Evolutionary conservation across 495 filamentous ascomycete genomes (phyloP).

Genomic region (Bathelium albidoporum): DNA sequence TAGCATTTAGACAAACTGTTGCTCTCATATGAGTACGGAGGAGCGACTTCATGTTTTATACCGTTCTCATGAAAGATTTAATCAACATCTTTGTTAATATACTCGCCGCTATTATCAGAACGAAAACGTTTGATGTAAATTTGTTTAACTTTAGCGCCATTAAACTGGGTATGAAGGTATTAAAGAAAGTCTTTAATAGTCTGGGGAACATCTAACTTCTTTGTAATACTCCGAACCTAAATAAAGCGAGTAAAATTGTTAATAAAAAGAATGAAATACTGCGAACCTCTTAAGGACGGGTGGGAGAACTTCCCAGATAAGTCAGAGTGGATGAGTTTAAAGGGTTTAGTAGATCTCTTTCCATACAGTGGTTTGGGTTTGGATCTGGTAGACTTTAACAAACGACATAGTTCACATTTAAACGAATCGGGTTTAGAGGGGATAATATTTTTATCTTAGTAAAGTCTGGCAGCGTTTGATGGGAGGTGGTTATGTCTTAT

Average conservation of each 20-base stretch:
- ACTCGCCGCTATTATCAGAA: background rate
- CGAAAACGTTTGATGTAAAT: background rate
- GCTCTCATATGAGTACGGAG: background rate
- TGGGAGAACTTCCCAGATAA: background rate
- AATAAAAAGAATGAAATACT: background rate
- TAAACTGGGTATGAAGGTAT: background rate
- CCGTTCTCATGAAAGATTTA: background rate
- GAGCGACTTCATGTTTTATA: background rate
- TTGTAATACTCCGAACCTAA: background rate
- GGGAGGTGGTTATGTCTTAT: background rate
- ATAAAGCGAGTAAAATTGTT: background rate
- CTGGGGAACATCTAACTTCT: background rate
- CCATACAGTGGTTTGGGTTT: background rate
- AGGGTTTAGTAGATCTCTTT: background rate
- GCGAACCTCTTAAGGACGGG: background rate
- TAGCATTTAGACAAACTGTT: background rate
- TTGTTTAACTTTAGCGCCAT: background rate
- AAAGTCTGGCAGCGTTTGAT: background rate
- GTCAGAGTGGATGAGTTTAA: background rate
- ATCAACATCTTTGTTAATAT: background rate
- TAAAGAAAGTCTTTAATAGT: background rate
- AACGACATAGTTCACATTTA: background rate
- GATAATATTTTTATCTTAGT: background rate
- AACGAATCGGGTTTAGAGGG: background rate
- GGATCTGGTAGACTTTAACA: background rate